Base-by-base conservation (phyloP, 208 protist genomes). In the Leishmania martiniquensis region DNA sequence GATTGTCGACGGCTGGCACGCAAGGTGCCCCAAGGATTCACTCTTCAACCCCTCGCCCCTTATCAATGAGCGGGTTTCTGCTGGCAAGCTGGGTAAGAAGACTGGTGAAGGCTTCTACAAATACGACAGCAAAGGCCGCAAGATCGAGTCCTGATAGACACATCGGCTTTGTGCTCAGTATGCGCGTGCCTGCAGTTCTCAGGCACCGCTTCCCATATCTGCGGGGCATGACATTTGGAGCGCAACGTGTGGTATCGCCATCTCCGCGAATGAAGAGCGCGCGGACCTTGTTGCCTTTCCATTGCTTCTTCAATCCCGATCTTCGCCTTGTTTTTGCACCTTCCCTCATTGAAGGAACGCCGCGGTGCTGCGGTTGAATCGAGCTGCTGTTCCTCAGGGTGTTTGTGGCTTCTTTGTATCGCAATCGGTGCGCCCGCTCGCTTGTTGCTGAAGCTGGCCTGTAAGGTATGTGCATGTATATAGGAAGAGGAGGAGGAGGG, bases 41-140 rank as follows among this genome's bases (percentile, higher is more conserved):
- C 79, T 95, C 63, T 97, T 97, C 79, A 77, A 87, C 44, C 90
- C 93, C 3, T 82, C 81, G 17, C 49, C 76, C 66, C 29, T 95
- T 10, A 82, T 94, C 15, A 63, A 89, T 29, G 83, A 96, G 34
- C 72, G 87, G n/a, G 87, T 98, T 4, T 63, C 72, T 4, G 84
- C 81, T 1, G 93, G 93, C 44, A 95, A 97, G 81, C 82, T 97
- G 10, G 96, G 96, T 17, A 82, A 82, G 73, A 98, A 98, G 90
- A 91, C 90, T 4, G 91, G 91, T 34, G 86, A 97, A 78, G 96
- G 96, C 42, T 98, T 92, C 86, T 97, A 95, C 89, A 93, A 95
- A 75, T 93, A 92, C 84, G 87, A 87, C 78, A 80, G 75, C 62
- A 83, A 79, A 34, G 82, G 77, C 7, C 74, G 9, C 54, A 77